Percentiles rank a stretch among this genome's conserved stretches.
Conservation (phyloP, 1,139 yeast genomes). For the Blastobotrys capitulatus region DNA sequence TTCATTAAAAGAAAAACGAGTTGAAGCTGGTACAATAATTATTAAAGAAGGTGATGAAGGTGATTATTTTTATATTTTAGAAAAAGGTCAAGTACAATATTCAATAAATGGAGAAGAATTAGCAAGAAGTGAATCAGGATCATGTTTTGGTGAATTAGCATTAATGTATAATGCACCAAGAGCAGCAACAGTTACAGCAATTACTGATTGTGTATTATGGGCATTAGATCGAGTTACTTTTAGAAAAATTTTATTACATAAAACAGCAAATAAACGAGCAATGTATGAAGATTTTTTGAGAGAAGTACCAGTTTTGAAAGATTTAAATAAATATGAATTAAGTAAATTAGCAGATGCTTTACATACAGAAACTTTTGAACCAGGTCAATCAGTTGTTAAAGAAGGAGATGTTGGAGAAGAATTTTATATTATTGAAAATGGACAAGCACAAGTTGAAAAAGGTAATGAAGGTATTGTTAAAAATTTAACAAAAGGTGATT, state of each 20-base stretch:
- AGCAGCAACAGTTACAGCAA: conserved; percentile 89
- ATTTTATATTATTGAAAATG: conserved; percentile 84
- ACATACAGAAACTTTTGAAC: conserved; percentile 64
- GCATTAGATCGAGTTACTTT: conserved; percentile 91
- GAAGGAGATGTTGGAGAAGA: conserved; percentile 93
- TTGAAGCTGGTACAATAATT: conserved; percentile 56
- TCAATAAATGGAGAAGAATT: conserved; percentile 69
- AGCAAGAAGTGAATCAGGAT: conserved; percentile 72
- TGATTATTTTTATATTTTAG: conserved; percentile 86
- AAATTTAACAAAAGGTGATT: conserved; percentile 71
- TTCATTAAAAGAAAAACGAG: conserved; percentile 70
- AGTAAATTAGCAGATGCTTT: conserved; percentile 93
- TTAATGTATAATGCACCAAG: conserved; percentile 96
- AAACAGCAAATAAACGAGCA: conserved; percentile 83
- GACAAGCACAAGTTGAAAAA: conserved; percentile 69
- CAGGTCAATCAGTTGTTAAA: conserved; percentile 69
- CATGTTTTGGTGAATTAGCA: conserved; percentile 94
- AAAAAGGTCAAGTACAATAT: conserved; percentile 77
- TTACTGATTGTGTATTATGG: conserved; percentile 72
- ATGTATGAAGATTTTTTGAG: conserved; percentile 87
- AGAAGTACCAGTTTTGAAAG: conserved; percentile 74
- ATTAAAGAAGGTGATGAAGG: conserved; percentile 96
- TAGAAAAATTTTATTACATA: conserved; percentile 83
- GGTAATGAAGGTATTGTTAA: conserved; percentile 57
- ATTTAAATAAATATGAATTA: conserved; percentile 74